These are phyloP conservation scores for Boletus smithii DNA, from an alignment of 1,284 basidiomycete species.

Conservation along the genomic window DNA sequence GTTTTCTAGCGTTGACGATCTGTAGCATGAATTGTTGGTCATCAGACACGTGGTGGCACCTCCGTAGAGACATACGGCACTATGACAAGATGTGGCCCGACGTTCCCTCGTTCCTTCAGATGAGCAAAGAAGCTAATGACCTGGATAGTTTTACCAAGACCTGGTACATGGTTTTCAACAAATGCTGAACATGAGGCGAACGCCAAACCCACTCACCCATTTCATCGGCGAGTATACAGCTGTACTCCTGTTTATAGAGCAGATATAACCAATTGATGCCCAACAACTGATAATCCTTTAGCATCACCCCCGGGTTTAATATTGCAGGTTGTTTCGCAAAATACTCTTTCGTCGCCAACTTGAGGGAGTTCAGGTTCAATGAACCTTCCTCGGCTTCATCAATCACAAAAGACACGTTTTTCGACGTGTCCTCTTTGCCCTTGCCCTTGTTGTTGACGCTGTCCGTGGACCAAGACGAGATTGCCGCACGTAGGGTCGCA, in stretches of 20 bases:
- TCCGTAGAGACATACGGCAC: slow-evolving; percentile 73
- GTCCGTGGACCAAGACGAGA: slow-evolving; percentile 72
- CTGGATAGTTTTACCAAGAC: slow-evolving; percentile 97
- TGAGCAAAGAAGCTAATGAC: slow-evolving; percentile 96
- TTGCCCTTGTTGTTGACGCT: slow-evolving; percentile 43
- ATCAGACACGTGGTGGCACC: slow-evolving; percentile 36
- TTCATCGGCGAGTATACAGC: slow-evolving; percentile 97
- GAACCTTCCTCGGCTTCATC: slow-evolving; percentile 58
- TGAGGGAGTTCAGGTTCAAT: slow-evolving; percentile 51
- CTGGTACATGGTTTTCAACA: slow-evolving; percentile 37
- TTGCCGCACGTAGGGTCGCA: slow-evolving; percentile 58
- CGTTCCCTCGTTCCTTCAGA: slow-evolving; percentile 73
- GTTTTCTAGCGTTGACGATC: slow-evolving; percentile 95
- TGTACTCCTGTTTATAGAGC: slow-evolving; percentile 76
- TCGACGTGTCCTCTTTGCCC: slow-evolving; percentile 28
- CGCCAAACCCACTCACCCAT: slow-evolving; percentile 65
- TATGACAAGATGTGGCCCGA: slow-evolving; percentile 89
- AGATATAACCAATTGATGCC: slow-evolving; percentile 98
- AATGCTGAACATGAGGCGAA: neutral
- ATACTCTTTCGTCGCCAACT: slow-evolving; percentile 52
- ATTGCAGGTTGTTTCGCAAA: slow-evolving; percentile 74
- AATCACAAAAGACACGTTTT: slow-evolving; percentile 26
- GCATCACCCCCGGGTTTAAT: slow-evolving; percentile 65
- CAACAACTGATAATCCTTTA: slow-evolving; percentile 96
- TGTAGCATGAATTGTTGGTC: slow-evolving; percentile 32